These are phyloP conservation scores for Gracilaria vermiculophylla DNA, from an alignment of 23 red algal genomes.

Conservation along the genomic window DNA sequence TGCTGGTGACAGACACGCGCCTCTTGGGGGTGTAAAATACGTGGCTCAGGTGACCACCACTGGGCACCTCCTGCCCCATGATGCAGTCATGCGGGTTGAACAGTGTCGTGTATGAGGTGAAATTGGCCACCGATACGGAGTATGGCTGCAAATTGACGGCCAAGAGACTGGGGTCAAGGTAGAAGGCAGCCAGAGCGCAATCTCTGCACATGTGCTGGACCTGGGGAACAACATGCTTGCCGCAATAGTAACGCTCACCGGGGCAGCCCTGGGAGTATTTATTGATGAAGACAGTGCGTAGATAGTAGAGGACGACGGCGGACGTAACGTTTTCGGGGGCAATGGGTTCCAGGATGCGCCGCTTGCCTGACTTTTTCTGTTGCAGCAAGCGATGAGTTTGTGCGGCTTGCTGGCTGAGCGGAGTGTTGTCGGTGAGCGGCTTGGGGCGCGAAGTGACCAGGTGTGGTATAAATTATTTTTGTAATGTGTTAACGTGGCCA, in stretches of 20 bases:
- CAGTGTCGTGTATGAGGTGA: conserved; percentile 90
- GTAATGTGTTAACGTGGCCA: too few relatives aligned
- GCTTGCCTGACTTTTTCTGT: conserved; percentile 66
- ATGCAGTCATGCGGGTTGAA: conserved; percentile 90
- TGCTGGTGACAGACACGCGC: conserved; percentile 88
- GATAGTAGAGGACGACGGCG: conserved; percentile 68
- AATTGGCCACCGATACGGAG: conserved; percentile 92
- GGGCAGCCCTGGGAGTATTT: conserved; percentile 99
- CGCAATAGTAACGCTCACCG: conserved; percentile 87
- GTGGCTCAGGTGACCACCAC: conserved; percentile 94
- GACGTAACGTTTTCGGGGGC: conserved; percentile 94
- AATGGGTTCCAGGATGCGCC: conserved; percentile 83
- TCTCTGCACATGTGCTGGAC: conserved; percentile 68
- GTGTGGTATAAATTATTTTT: too few relatives aligned
- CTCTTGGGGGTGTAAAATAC: conserved; percentile 93
- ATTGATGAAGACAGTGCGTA: conserved; percentile 94
- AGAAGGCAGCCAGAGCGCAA: conserved; percentile 83
- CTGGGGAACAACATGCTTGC: conserved; percentile 83
- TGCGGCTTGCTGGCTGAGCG: conserved; percentile 50
- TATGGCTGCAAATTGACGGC: conserved; percentile 97
- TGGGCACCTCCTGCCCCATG: conserved; percentile 94
- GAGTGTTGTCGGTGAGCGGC: background rate
- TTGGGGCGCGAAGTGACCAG: conserved; percentile 1
- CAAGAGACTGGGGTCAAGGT: conserved; percentile 69
- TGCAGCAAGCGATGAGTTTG: conserved; percentile 65